phyloP scores from a whole-genome alignment of 345 rosid genomes.

The Gynandropsis gynandra region DNA sequence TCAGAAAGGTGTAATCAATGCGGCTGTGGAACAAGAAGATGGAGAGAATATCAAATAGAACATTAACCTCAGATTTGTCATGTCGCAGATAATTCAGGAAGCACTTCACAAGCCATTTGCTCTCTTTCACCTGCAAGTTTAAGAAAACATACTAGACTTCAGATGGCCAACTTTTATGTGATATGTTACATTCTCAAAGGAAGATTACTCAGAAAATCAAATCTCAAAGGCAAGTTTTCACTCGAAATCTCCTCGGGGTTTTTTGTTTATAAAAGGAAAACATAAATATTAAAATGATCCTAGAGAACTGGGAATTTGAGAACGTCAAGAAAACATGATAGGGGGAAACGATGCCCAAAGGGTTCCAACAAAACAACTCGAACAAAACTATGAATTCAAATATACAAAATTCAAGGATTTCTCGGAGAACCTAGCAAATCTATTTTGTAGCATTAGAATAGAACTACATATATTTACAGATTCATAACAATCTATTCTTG shows the following conservation, averaged over 20 bases:
- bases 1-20: conserved; percentile 87
- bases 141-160: conserved; percentile 12
- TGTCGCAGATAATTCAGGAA: conserved; percentile 81
- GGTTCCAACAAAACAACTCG: neutral
- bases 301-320: conserved; percentile 11
- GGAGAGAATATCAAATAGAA: conserved; percentile 83
- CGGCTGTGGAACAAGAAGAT: conserved; percentile 86
- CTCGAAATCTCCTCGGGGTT: conserved; percentile 6
- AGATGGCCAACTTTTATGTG: conserved; percentile 14
- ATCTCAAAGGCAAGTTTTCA: conserved; percentile 5
- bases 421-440: neutral
- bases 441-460: neutral
- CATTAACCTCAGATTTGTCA: conserved; percentile 69
- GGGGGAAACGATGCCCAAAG: conserved; percentile 12
- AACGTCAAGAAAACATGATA: conserved; percentile 4
- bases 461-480: conserved; percentile 5
- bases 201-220: neutral
- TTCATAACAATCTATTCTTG: neutral
- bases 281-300: conserved; percentile 10
- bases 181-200: conserved; percentile 3
- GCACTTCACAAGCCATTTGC: conserved; percentile 86
- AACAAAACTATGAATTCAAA: conserved; percentile 6
- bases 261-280: neutral
- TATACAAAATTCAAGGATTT: too few relatives aligned
- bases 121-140: conserved; percentile 53